phyloP scores from a whole-genome alignment of 257 asterid species.

The Pogostemon cablin region DNA sequence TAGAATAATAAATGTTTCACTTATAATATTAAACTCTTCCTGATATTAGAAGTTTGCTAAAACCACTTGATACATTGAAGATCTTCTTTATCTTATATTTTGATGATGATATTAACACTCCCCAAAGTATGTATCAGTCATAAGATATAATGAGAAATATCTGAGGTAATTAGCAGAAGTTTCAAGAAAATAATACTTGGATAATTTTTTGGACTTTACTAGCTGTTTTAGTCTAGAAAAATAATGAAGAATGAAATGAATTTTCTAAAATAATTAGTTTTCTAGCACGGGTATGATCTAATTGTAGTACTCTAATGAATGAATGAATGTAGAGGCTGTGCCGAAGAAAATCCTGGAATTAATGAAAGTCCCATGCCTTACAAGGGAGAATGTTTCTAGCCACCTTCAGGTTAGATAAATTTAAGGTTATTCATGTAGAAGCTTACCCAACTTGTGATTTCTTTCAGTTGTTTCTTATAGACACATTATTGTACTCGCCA shows the following conservation, averaged over 20 bases:
- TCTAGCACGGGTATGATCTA: not conserved
- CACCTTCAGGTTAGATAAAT: constrained; percentile 71
- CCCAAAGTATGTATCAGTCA: no score
- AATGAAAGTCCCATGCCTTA: constrained; percentile 79
- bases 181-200: no score
- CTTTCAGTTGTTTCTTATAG: not conserved
- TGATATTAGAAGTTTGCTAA: not conserved
- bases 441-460: not conserved
- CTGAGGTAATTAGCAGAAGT: no score
- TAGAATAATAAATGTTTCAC: no score
- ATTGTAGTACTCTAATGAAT: constrained; percentile 1
- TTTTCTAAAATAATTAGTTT: not conserved
- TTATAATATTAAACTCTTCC: not conserved
- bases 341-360: constrained; percentile 82
- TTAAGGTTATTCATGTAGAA: not conserved
- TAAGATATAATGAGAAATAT: no score
- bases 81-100: no score
- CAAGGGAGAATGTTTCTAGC: constrained; percentile 87
- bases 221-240: not conserved
- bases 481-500: not conserved
- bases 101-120: no score
- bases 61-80: no score
- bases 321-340: constrained; percentile 59
- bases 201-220: not conserved
- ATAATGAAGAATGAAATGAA: not conserved